Evolutionary conservation across 2,329 filamentous ascomycete genomes (phyloP), one percentile per base, ranked within the genome.

Genomic region (Orbilia ellipsospora): DNA sequence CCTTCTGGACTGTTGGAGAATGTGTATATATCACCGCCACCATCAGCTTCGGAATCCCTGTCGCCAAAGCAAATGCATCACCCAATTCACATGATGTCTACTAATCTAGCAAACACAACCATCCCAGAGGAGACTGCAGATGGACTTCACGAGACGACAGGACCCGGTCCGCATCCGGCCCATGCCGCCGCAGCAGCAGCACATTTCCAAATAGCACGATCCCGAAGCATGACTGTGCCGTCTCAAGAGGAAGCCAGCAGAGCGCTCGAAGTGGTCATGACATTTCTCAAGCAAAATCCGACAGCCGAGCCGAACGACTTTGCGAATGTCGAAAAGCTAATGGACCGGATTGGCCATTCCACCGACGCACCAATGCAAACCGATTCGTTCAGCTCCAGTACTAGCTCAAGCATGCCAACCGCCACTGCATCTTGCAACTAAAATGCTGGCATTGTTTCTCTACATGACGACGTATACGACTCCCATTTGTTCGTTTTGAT

Each of bases 191-290:
- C 63, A 18, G 63, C 60, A 23, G 70, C 63, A 8, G 51, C 68
- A n/a, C 57, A 62, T 15, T 75, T 57, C 23, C 72, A 75, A 16
- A 75, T 75, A 45, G 72, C 72, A 13, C 72, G 72, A 74, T 80
- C n/a, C 70, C 78, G 50, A 78, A 78, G 16, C 73, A 79, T 42
- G 79, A 80, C 31, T 13, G 59, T 70, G 44, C 91, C 91, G 0
- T 93, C 90, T 0, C 91, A 93, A 78, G 93, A 97, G 79, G 93
- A 98, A 81, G 94, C 94, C 2, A 88, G 92, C 45, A 87, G 89
- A 61, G 94, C 94, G 0, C 87, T 96, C 3, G 90, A 94, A 79
- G 89, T 94, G 1, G 88, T 97, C 18, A 87, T 96, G 81, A 90
- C 84, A 74, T 97, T 94, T 80, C 91, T 97, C 81, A 88, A 92